Evolutionary conservation across 2,329 filamentous ascomycete species (phyloP).

Genomic region (Phialemonium atrogriseum): DNA sequence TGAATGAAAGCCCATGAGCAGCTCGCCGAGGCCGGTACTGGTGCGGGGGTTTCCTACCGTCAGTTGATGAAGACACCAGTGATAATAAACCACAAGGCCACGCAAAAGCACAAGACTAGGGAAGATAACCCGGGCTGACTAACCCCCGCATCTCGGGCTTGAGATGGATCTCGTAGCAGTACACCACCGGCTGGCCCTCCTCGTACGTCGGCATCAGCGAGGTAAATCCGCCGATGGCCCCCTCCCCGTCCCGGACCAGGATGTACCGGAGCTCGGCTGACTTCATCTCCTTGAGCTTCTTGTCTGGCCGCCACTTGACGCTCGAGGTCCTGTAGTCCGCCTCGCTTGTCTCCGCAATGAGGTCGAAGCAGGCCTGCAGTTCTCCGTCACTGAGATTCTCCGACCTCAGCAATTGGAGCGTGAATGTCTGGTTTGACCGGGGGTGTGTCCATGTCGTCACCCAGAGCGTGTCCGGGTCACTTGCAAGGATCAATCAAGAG

Average conservation of each 20-base stretch:
- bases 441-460: slow-evolving; percentile 42
- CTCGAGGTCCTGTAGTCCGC: slow-evolving; percentile 55
- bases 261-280: slow-evolving; percentile 61
- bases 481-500: neutral
- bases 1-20: slow-evolving; percentile 50
- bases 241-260: slow-evolving; percentile 37
- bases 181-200: slow-evolving; percentile 56
- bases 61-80: slow-evolving; percentile 5
- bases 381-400: slow-evolving; percentile 31
- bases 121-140: slow-evolving; percentile 15
- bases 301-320: slow-evolving; percentile 51
- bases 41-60: too few relatives aligned
- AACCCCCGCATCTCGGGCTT: slow-evolving; percentile 45
- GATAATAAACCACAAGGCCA: slow-evolving; percentile 1
- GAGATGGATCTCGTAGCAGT: slow-evolving; percentile 75
- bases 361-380: slow-evolving; percentile 41
- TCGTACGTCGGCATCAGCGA: slow-evolving; percentile 69
- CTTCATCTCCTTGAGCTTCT: slow-evolving; percentile 61
- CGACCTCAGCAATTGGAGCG: slow-evolving; percentile 33
- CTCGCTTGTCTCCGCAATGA: slow-evolving; percentile 56
- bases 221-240: slow-evolving; percentile 42
- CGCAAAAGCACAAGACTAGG: too few relatives aligned
- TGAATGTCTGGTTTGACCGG: slow-evolving; percentile 28
- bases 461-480: slow-evolving; percentile 13
- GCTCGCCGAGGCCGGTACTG: slow-evolving; percentile 54